Evolutionary conservation across 495 filamentous ascomycete genomes (phyloP).

Genomic region (Aspergillus bridgeri): DNA sequence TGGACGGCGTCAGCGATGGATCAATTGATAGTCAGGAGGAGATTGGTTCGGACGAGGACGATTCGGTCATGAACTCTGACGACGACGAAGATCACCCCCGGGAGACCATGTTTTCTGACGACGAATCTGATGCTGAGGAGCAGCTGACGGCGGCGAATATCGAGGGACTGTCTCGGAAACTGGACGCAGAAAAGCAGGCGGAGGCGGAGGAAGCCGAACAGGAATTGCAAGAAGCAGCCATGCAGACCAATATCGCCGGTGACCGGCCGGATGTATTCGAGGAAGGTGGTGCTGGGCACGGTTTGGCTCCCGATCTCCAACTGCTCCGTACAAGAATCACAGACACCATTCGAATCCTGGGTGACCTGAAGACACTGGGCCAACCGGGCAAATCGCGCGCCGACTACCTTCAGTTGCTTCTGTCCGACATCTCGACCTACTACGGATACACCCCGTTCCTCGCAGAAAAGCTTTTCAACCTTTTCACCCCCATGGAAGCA

Average conservation of each 20-base stretch:
- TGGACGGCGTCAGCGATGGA: conserved; percentile 45
- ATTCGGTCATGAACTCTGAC: conserved; percentile 73
- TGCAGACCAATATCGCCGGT: conserved; percentile 94
- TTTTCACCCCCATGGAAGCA: conserved; percentile 90
- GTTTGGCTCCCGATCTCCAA: conserved; percentile 83
- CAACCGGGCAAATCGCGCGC: conserved; percentile 75
- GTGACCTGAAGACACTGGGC: conserved; percentile 75
- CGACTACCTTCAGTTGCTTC: conserved; percentile 80
- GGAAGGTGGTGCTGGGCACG: conserved; percentile 50
- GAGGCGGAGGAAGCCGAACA: conserved; percentile 65
- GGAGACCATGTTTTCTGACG: conserved; percentile 84
- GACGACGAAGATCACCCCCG: conserved; percentile 51
- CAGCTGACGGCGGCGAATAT: conserved; percentile 95
- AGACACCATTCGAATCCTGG: conserved; percentile 86
- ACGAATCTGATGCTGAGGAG: conserved; percentile 89
- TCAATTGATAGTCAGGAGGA: conserved; percentile 52
- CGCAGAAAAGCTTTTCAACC: conserved; percentile 80
- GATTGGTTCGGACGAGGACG: conserved; percentile 57
- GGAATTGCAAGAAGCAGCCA: conserved; percentile 73
- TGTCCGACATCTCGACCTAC: conserved; percentile 92
- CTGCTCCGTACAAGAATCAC: conserved; percentile 86
- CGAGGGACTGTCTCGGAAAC: conserved; percentile 76
- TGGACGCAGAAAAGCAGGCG: conserved; percentile 66
- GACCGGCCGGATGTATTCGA: conserved; percentile 72
- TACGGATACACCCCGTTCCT: conserved; percentile 85